A percentile compares a stretch with the other conserved stretches of the same genome.
phyloP scores from a whole-genome alignment of 2,329 filamentous ascomycete species.

The Paecilomyces sp. region DNA sequence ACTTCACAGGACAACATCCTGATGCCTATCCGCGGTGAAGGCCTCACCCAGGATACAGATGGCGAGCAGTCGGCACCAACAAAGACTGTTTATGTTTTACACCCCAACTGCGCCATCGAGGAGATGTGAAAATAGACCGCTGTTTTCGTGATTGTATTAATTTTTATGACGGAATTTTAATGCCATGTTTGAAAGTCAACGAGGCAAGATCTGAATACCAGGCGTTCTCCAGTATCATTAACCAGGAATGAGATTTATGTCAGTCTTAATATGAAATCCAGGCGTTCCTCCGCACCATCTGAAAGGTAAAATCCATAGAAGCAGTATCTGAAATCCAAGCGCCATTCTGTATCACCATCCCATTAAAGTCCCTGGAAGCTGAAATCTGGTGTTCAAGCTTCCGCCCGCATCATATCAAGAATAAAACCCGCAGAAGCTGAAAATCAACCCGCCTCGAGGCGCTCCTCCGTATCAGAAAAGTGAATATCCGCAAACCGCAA shows the following conservation, averaged over 20 bases:
- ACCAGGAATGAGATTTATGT: not conserved
- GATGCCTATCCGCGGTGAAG: conserved; percentile 66
- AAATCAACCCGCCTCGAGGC: not conserved
- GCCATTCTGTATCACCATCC: not conserved
- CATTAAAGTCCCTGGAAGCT: not conserved
- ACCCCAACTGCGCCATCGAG: conserved; percentile 88
- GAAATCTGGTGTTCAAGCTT: not conserved
- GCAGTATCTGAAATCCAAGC: not conserved
- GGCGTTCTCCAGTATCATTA: not conserved
- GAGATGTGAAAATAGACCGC: conserved; percentile 19
- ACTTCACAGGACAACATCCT: conserved; percentile 50
- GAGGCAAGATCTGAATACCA: not conserved
- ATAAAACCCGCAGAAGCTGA: not conserved
- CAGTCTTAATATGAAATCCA: not conserved
- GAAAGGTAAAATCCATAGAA: not conserved
- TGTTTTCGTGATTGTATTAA: conserved; percentile 2
- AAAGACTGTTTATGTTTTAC: conserved; percentile 73
- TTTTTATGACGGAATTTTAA: conserved; percentile 3
- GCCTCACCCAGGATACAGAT: conserved; percentile 67
- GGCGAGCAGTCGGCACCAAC: conserved; percentile 41
- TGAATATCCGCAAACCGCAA: not conserved
- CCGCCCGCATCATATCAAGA: not conserved
- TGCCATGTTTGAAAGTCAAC: not conserved
- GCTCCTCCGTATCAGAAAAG: not conserved
- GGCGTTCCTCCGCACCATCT: not conserved